These are phyloP conservation scores for Biancaea sappan DNA, from an alignment of 306 rosid species.

Conservation along the genomic window DNA sequence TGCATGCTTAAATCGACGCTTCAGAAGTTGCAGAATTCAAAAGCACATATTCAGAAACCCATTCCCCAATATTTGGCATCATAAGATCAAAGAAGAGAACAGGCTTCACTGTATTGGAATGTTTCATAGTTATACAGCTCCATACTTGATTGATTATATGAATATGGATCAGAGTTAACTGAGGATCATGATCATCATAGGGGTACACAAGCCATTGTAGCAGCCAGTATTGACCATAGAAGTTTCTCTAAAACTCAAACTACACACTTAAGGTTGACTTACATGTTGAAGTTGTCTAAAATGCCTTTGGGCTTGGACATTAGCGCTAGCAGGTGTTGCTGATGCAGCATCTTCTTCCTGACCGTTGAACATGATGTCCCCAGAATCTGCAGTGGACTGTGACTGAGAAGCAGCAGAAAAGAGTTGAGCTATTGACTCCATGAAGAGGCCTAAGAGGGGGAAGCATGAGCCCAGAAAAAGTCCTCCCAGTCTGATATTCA, in stretches of 20 bases:
- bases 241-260: not conserved
- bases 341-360: constrained; percentile 36
- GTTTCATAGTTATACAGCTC: not conserved
- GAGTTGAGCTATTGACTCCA: too few species aligned
- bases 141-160: not conserved
- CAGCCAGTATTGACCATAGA: not conserved
- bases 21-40: not conserved
- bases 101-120: not conserved
- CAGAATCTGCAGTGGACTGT: too few species aligned
- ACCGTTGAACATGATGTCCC: constrained; percentile 20
- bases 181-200: not conserved
- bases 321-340: too few species aligned
- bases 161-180: not conserved
- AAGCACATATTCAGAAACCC: not conserved
- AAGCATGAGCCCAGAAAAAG: too few species aligned
- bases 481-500: too few species aligned
- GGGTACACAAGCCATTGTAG: not conserved
- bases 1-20: not conserved
- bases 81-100: not conserved
- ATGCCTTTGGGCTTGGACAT: constrained; percentile 44
- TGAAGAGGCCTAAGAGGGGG: too few species aligned
- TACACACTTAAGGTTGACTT: constrained; percentile 18
- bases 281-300: constrained; percentile 43
- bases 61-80: not conserved
- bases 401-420: too few species aligned